Evolutionary conservation across 2,329 filamentous ascomycete genomes (phyloP).

Genomic region (Meredithiella fracta): DNA sequence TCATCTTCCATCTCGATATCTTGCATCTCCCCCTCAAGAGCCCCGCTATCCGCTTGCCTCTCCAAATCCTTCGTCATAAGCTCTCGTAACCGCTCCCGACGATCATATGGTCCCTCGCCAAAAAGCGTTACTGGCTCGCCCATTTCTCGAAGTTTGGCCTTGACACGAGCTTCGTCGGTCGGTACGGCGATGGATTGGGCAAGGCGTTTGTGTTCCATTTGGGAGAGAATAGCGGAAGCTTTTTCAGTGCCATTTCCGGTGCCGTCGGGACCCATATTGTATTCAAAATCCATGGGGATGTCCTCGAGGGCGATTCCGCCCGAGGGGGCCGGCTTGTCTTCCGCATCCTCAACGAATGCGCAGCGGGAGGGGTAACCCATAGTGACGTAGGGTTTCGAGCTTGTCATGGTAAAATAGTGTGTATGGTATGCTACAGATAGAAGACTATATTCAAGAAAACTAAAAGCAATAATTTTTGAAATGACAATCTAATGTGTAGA

Average conservation of each 20-base stretch:
- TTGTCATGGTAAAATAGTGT: neutral
- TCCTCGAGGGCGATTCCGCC: constrained; percentile 31
- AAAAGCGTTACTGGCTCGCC: constrained; percentile 93
- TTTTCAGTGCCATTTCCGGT: constrained; percentile 53
- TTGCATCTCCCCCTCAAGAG: constrained; percentile 28
- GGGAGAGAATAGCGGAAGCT: constrained; percentile 67
- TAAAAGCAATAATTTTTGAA: neutral
- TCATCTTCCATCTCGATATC: constrained; percentile 26
- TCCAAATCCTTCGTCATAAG: constrained; percentile 60
- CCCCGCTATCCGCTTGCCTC: constrained; percentile 22
- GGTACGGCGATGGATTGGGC: constrained; percentile 82
- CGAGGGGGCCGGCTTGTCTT: constrained; percentile 29
- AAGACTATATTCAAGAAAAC: neutral
- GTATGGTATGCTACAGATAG: neutral
- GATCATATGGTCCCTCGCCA: constrained; percentile 71
- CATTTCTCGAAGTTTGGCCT: constrained; percentile 62
- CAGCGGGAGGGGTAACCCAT: constrained; percentile 78
- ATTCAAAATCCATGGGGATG: constrained; percentile 57
- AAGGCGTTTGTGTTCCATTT: constrained; percentile 81
- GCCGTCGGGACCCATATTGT: constrained; percentile 48
- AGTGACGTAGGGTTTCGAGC: constrained; percentile 17
- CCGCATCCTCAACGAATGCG: constrained; percentile 81
- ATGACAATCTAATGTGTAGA: too few relatives aligned
- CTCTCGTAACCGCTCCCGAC: constrained; percentile 72
- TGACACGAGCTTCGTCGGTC: constrained; percentile 80